phyloP scores from a whole-genome alignment of 2,329 filamentous ascomycete species.

The Trichocomaceae sp. region DNA sequence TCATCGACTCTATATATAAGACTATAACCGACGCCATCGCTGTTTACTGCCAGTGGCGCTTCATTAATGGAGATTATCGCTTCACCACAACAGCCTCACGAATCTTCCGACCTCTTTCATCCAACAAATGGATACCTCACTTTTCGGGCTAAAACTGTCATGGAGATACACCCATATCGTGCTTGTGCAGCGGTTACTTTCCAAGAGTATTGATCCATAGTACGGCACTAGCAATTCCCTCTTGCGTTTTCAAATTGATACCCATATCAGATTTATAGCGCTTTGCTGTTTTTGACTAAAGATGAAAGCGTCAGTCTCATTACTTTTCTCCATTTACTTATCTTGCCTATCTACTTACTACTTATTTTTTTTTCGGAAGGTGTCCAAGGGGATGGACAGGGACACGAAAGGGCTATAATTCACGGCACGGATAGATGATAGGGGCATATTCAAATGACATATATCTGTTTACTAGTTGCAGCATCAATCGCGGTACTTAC shows the following conservation, averaged over 20 bases:
- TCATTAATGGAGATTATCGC: background rate
- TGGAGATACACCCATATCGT: slow-evolving; percentile 2
- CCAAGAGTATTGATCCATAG: slow-evolving; percentile 6
- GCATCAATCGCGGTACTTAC: background rate
- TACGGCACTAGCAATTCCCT: slow-evolving; percentile 8
- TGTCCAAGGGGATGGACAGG: background rate
- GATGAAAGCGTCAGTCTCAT: slow-evolving; percentile 8
- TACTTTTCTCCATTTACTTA: background rate
- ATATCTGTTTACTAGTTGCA: background rate
- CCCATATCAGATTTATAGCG: slow-evolving; percentile 14
- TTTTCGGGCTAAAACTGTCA: background rate
- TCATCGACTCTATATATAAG: background rate
- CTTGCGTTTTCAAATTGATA: slow-evolving; percentile 12
- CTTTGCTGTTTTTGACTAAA: slow-evolving; percentile 3
- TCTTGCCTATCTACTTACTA: background rate
- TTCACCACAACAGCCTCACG: background rate
- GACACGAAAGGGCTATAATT: slow-evolving; percentile 4
- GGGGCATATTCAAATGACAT: slow-evolving; percentile 8
- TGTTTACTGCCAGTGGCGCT: background rate
- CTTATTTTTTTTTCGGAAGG: background rate
- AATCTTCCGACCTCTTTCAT: background rate
- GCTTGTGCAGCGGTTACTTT: slow-evolving; percentile 3
- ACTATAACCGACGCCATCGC: background rate
- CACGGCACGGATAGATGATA: slow-evolving; percentile 13
- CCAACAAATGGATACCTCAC: background rate